phyloP scores from a whole-genome alignment of 2,329 filamentous ascomycete genomes.

The Paracamarosporium sp. region DNA sequence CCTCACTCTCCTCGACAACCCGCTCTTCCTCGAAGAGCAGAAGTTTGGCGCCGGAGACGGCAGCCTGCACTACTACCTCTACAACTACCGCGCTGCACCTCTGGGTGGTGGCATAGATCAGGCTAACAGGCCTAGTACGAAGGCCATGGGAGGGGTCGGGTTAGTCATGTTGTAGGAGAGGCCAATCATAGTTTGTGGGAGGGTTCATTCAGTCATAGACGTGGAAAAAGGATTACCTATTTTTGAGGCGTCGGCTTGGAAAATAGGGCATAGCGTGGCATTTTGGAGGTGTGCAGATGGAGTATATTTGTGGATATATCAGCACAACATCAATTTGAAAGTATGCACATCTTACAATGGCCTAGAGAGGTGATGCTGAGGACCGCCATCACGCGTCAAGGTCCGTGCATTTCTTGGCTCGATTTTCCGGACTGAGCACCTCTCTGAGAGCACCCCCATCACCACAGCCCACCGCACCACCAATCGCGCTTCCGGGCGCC shows the following conservation, averaged over 20 bases:
- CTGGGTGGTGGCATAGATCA: constrained; percentile 85
- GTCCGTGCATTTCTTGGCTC: constrained; percentile 18
- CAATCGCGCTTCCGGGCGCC: not conserved
- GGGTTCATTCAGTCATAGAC: constrained; percentile 22
- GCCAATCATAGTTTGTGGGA: not conserved
- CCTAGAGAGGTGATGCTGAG: not conserved
- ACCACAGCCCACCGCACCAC: not conserved
- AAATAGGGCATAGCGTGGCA: not conserved
- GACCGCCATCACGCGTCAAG: not conserved
- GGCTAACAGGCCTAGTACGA: constrained; percentile 78
- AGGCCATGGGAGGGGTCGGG: constrained; percentile 83
- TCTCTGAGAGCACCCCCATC: not conserved
- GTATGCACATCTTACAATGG: too few relatives aligned
- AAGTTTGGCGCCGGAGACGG: constrained; percentile 96
- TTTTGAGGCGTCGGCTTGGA: constrained; percentile 4
- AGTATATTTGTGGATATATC: not conserved
- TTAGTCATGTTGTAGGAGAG: constrained; percentile 75
- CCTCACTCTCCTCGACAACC: constrained; percentile 91
- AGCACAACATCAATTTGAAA: not conserved
- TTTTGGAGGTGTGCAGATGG: not conserved
- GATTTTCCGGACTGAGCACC: constrained; percentile 10
- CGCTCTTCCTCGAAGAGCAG: constrained; percentile 88
- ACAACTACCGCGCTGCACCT: constrained; percentile 91
- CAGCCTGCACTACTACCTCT: constrained; percentile 94
- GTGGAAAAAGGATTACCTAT: not conserved